These are phyloP conservation scores for Apiospora aurea DNA, from an alignment of 2,329 filamentous ascomycete species.

Conservation along the genomic window DNA sequence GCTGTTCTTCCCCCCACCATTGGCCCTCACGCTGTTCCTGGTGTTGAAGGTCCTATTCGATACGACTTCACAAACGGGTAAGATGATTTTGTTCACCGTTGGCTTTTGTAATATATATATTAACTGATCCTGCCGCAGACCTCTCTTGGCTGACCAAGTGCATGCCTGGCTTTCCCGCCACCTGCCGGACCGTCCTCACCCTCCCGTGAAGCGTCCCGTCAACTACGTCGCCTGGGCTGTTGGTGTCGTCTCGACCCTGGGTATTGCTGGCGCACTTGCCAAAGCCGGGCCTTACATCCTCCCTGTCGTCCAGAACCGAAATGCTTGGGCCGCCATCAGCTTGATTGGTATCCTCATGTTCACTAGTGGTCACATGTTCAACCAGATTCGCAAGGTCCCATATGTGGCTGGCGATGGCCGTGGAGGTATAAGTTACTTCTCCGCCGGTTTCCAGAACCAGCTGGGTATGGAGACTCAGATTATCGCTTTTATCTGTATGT, in stretches of 20 bases:
- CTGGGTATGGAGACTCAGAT: conserved; percentile 96
- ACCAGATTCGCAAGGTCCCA: conserved; percentile 94
- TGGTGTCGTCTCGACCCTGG: conserved; percentile 72
- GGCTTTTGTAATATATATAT: not conserved
- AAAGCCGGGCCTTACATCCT: conserved; percentile 81
- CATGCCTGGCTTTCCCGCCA: conserved; percentile 82
- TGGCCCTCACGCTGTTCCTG: conserved; percentile 78
- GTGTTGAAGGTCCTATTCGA: conserved; percentile 73
- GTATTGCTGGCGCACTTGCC: conserved; percentile 70
- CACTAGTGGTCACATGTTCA: conserved; percentile 98
- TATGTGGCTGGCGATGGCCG: conserved; percentile 87
- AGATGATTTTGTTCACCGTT: conserved; percentile 39
- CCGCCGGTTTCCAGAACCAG: conserved; percentile 90
- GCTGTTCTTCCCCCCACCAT: conserved; percentile 85
- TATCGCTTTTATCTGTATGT: conserved; percentile 89
- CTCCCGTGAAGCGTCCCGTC: conserved; percentile 80
- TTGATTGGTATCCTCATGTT: conserved; percentile 91
- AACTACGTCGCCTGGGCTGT: conserved; percentile 83
- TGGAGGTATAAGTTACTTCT: conserved; percentile 90
- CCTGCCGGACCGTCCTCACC: conserved; percentile 79
- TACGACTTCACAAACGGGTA: conserved; percentile 88
- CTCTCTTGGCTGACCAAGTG: conserved; percentile 77
- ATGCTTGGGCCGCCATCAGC: conserved; percentile 90
- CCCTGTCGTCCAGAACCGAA: conserved; percentile 86
- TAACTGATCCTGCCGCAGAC: conserved; percentile 52